Evolutionary conservation across 2,329 filamentous ascomycete species (phyloP).

Genomic region (Teratosphaeria gauchensis): DNA sequence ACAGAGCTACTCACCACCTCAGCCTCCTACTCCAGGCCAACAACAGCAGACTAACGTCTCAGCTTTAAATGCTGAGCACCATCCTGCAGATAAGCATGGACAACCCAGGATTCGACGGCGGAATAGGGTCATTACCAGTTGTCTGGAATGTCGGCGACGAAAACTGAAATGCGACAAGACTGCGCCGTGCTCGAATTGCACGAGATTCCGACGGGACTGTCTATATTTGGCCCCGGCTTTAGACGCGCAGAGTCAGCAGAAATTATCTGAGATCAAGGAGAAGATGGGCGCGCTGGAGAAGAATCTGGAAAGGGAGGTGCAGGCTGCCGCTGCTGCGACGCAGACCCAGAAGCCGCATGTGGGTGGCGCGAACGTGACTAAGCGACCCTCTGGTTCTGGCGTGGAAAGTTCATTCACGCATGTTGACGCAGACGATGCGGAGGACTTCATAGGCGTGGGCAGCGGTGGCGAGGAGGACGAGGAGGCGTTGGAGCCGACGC

Average conservation of each 20-base stretch:
- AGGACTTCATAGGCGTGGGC: constrained; percentile 27
- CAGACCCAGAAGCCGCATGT: constrained; percentile 18
- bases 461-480: constrained; percentile 39
- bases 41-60: constrained; percentile 3
- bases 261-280: constrained; percentile 68
- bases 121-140: constrained; percentile 52
- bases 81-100: constrained; percentile 1
- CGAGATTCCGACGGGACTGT: constrained; percentile 42
- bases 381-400: background rate
- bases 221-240: constrained; percentile 57
- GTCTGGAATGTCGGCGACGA: constrained; percentile 60
- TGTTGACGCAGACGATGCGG: constrained; percentile 48
- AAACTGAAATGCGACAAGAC: constrained; percentile 72
- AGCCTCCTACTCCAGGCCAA: background rate
- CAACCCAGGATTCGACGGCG: constrained; percentile 15
- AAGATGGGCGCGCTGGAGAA: constrained; percentile 64
- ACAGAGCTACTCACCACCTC: background rate
- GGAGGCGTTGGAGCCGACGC: constrained; percentile 51
- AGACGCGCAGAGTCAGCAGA: constrained; percentile 60
- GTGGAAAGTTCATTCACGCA: constrained; percentile 5
- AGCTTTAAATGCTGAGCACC: constrained; percentile 4
- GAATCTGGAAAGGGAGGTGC: constrained; percentile 59
- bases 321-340: constrained; percentile 15
- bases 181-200: constrained; percentile 61
- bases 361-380: constrained; percentile 15